These are phyloP conservation scores for Juglanconis sp. DNA, from an alignment of 2,329 filamentous ascomycete species.

Conservation along the genomic window DNA sequence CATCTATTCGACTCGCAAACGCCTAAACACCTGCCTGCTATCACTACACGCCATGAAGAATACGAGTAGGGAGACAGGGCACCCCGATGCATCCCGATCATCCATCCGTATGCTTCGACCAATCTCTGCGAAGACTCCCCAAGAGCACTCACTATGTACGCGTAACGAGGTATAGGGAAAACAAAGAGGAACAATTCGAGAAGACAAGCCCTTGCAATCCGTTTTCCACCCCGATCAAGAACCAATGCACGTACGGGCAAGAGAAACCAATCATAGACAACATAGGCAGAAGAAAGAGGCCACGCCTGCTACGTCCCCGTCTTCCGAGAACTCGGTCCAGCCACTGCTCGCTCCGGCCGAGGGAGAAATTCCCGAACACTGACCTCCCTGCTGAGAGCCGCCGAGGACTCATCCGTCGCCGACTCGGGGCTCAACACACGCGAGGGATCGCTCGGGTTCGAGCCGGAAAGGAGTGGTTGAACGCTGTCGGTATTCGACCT, in stretches of 20 bases:
- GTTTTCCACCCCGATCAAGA: background rate
- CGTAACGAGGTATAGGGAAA: background rate
- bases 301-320: background rate
- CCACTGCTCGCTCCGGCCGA: background rate
- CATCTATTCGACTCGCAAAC: background rate
- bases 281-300: background rate
- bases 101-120: background rate
- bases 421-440: background rate
- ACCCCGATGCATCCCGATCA: background rate
- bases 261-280: background rate
- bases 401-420: background rate
- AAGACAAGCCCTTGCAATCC: background rate
- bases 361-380: slow-evolving; percentile 8
- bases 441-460: background rate
- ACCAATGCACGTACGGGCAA: background rate
- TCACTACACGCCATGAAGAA: background rate
- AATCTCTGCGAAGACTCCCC: background rate
- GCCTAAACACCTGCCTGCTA: slow-evolving; percentile 2
- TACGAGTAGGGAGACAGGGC: background rate
- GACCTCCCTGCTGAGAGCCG: slow-evolving; percentile 1
- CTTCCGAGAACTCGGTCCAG: background rate
- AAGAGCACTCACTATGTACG: too few species aligned
- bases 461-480: slow-evolving; percentile 11
- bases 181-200: background rate
- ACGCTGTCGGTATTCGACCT: slow-evolving; percentile 7